A percentile compares a stretch with the other conserved stretches of the same genome.
Evolutionary conservation across 1,284 basidiomycete genomes (phyloP).

Genomic region (Ganoderma lingzhi): DNA sequence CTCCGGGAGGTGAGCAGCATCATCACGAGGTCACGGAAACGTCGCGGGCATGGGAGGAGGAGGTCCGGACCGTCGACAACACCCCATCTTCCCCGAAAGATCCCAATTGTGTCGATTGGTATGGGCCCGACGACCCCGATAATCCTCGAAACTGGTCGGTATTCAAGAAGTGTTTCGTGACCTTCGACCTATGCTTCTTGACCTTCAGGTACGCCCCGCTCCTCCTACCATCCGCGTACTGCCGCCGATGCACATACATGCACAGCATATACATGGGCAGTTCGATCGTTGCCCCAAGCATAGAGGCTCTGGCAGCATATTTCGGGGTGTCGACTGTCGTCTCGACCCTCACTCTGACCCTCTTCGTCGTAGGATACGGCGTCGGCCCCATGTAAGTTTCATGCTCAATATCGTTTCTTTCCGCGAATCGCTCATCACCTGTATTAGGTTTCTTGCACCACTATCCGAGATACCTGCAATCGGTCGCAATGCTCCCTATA

Average conservation of each 20-base stretch:
- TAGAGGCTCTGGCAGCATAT: conserved; percentile 50
- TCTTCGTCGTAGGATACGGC: conserved; percentile 47
- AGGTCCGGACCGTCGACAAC: conserved; percentile 3
- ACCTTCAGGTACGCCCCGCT: conserved; percentile 51
- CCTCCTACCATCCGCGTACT: neutral
- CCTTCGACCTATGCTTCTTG: conserved; percentile 62
- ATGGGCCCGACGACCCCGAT: conserved; percentile 43
- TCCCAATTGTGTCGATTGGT: conserved; percentile 35
- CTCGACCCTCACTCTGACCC: conserved; percentile 44
- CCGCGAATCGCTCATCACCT: neutral
- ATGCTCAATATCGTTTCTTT: neutral
- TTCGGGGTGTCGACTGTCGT: conserved; percentile 59
- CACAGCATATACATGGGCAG: conserved; percentile 52
- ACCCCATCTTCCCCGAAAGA: neutral
- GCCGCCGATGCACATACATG: neutral
- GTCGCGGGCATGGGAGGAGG: neutral
- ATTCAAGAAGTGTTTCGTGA: conserved; percentile 46
- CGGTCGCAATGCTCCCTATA: conserved; percentile 57
- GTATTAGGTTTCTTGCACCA: conserved; percentile 52
- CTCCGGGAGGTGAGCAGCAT: neutral
- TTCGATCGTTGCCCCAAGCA: conserved; percentile 51
- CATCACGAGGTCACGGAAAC: neutral
- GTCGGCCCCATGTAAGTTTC: conserved; percentile 48
- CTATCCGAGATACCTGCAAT: conserved; percentile 56
- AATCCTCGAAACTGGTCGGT: conserved; percentile 40